Evolutionary conservation across 140 eudicot genomes (phyloP).

Genomic region (Cichorium intybus): DNA sequence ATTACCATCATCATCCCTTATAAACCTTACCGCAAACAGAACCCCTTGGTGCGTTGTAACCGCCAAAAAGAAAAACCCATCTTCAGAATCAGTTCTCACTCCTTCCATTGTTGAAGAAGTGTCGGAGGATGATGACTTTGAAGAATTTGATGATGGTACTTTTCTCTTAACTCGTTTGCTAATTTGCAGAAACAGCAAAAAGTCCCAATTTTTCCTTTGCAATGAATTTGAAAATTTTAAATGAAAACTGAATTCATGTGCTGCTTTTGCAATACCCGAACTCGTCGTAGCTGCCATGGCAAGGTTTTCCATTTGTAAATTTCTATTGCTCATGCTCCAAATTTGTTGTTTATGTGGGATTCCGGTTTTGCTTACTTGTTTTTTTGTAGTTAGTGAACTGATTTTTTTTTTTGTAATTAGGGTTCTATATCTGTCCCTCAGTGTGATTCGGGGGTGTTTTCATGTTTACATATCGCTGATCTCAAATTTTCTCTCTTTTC

Average conservation of each 20-base stretch:
- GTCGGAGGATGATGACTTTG: conserved; percentile 32
- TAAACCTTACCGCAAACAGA: conserved; percentile 11
- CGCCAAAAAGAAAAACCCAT: conserved; percentile 50
- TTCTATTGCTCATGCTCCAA: background rate
- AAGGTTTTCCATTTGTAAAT: background rate
- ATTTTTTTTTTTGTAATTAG: conserved; percentile 2
- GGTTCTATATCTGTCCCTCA: background rate
- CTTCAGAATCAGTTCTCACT: conserved; percentile 39
- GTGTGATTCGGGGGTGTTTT: background rate
- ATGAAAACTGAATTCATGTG: background rate
- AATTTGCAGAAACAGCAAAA: background rate
- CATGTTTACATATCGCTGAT: conserved; percentile 7
- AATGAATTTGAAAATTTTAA: background rate
- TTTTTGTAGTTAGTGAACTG: background rate
- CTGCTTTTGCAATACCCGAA: background rate
- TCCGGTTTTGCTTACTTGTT: background rate
- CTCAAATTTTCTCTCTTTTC: background rate
- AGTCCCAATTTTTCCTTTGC: background rate
- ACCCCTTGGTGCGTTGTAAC: conserved; percentile 13
- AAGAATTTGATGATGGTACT: conserved; percentile 51
- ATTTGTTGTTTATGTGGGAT: background rate
- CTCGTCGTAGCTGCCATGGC: background rate
- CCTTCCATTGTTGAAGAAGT: conserved; percentile 61
- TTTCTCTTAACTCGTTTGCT: background rate
- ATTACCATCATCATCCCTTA: conserved; percentile 3